Percentiles rank a stretch among this genome's conserved stretches.
These are phyloP conservation scores for Escovopsis sp. DNA, from an alignment of 2,329 filamentous ascomycete species.

Conservation along the genomic window DNA sequence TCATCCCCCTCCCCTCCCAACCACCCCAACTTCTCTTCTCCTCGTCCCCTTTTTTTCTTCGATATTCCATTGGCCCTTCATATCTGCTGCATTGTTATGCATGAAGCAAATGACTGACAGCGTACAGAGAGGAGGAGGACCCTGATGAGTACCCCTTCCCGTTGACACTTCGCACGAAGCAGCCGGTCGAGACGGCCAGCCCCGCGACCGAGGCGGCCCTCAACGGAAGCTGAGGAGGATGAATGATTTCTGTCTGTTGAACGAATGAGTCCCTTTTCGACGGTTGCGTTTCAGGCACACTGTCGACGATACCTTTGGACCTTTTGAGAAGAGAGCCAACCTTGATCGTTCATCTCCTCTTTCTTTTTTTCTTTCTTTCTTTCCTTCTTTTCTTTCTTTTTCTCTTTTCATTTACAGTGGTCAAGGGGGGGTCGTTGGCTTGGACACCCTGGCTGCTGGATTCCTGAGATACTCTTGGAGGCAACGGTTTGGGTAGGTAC, in stretches of 20 bases:
- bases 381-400: not conserved
- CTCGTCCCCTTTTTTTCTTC: too few relatives aligned
- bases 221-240: slow-evolving; percentile 7
- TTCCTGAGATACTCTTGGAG: too few relatives aligned
- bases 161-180: slow-evolving; percentile 41
- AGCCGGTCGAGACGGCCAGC: slow-evolving; percentile 23
- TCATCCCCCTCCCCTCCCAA: not conserved
- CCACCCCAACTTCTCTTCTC: too few relatives aligned
- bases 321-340: not conserved
- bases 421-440: not conserved
- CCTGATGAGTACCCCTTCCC: slow-evolving; percentile 55
- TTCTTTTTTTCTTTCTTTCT: not conserved
- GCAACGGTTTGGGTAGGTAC: not conserved
- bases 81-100: not conserved
- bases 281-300: not conserved
- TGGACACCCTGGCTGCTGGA: not conserved
- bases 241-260: not conserved
- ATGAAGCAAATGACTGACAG: slow-evolving; percentile 8
- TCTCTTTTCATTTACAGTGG: too few relatives aligned
- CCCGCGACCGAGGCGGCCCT: slow-evolving; percentile 7
- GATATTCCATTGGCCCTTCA: too few relatives aligned
- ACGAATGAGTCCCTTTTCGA: not conserved
- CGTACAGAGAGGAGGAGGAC: slow-evolving; percentile 75
- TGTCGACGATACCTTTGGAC: not conserved
- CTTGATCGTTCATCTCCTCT: not conserved